Percentiles rank a stretch among this genome's conserved stretches.
phyloP scores from a whole-genome alignment of 192 early-diverging fungal genomes.

The Glomus cerebriforme region DNA sequence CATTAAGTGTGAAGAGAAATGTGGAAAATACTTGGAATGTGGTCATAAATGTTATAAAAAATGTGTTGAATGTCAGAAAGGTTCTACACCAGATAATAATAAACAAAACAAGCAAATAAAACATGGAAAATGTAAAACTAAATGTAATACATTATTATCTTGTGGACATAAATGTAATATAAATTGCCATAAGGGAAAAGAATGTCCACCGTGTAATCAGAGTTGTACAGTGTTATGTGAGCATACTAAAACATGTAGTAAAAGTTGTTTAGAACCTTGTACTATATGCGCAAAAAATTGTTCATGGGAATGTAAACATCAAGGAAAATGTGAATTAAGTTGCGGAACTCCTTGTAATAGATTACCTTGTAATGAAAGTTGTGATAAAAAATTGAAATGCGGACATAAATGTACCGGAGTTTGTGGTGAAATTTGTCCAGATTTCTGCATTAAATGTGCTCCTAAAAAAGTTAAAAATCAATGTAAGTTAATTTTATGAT shows the following conservation, averaged over 20 bases:
- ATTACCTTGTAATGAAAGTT: too few species aligned
- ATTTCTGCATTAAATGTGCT: too few species aligned
- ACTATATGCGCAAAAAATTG: too few species aligned
- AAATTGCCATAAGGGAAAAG: background rate
- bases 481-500: too few species aligned
- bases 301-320: too few species aligned
- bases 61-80: constrained; percentile 46
- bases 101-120: background rate
- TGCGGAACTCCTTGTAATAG: too few species aligned
- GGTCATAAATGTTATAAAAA: constrained; percentile 40
- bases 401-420: too few species aligned
- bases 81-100: too few species aligned
- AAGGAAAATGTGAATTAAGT: too few species aligned
- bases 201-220: constrained; percentile 45
- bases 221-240: constrained; percentile 43
- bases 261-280: constrained; percentile 41
- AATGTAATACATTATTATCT: constrained; percentile 21
- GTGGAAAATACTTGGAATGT: constrained; percentile 36
- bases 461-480: too few species aligned
- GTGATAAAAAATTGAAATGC: too few species aligned
- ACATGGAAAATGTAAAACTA: constrained; percentile 32
- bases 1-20: constrained; percentile 37
- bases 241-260: constrained; percentile 45
- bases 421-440: too few species aligned
- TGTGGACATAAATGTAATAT: constrained; percentile 39